A percentile compares a stretch with the other conserved stretches of the same genome.
These are phyloP conservation scores for Rhizophlyctis rosea DNA, from an alignment of 192 early-diverging fungal genomes.

Conservation along the genomic window DNA sequence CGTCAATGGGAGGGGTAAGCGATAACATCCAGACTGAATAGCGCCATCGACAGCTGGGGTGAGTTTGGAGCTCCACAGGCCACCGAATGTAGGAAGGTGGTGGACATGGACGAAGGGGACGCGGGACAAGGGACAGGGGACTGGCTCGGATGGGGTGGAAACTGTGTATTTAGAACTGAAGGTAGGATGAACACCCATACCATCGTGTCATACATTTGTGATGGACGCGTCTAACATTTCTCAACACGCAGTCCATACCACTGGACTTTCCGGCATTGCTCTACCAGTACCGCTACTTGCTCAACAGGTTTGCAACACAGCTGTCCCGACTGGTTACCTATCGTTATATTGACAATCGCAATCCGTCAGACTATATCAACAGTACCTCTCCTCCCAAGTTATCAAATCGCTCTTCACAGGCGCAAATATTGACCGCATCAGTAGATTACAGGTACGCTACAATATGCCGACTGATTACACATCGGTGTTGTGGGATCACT, in stretches of 20 bases:
- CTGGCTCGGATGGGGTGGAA: too few relatives aligned
- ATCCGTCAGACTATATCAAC: constrained; percentile 69
- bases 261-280: constrained; percentile 75
- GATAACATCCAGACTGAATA: constrained; percentile 10
- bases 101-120: constrained; percentile 7
- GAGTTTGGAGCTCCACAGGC: not conserved
- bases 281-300: constrained; percentile 86
- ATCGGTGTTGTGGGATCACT: too few relatives aligned
- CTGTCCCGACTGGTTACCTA: not conserved
- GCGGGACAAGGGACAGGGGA: too few relatives aligned
- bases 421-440: constrained; percentile 74
- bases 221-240: not conserved
- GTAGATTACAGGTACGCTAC: constrained; percentile 59
- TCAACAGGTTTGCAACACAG: constrained; percentile 19
- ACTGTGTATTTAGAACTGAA: constrained; percentile 8
- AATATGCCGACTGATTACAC: too few relatives aligned
- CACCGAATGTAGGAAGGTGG: not conserved
- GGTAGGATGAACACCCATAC: constrained; percentile 3
- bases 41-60: constrained; percentile 7
- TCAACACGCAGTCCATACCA: constrained; percentile 58
- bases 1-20: constrained; percentile 18
- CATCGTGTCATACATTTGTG: not conserved
- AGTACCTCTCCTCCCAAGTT: constrained; percentile 76
- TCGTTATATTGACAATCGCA: not conserved
- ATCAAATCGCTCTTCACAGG: constrained; percentile 76